Evolutionary conservation across 2,329 filamentous ascomycete species (phyloP).

Genomic region (Colletotrichum brevisporum): DNA sequence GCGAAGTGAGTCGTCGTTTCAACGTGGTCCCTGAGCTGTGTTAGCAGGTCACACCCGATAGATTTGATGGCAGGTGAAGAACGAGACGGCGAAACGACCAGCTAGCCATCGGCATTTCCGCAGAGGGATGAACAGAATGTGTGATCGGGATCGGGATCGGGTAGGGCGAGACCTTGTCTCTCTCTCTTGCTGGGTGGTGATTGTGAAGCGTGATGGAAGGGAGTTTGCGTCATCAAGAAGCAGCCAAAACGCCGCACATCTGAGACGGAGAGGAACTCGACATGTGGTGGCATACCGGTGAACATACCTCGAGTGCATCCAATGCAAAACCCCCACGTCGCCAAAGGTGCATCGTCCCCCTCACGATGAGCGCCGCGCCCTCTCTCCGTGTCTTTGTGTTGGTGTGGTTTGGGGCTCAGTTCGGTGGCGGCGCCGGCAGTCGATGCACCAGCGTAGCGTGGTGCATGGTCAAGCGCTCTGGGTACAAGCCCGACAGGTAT

Average conservation of each 20-base stretch:
- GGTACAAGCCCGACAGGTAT: slow-evolving; percentile 73
- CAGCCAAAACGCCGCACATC: slow-evolving; percentile 15
- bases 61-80: background rate
- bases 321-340: slow-evolving; percentile 37
- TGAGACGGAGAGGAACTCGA: slow-evolving; percentile 12
- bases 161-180: slow-evolving; percentile 32
- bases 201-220: slow-evolving; percentile 17
- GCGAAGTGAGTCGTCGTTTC: slow-evolving; percentile 18
- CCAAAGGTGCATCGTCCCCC: slow-evolving; percentile 21
- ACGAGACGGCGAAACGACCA: background rate
- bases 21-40: slow-evolving; percentile 16
- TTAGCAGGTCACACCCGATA: slow-evolving; percentile 22
- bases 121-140: background rate
- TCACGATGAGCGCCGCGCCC: slow-evolving; percentile 14
- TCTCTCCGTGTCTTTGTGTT: background rate
- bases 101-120: background rate
- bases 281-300: slow-evolving; percentile 4
- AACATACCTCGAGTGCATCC: slow-evolving; percentile 37
- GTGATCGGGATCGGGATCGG: slow-evolving; percentile 31
- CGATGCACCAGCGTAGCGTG: slow-evolving; percentile 16
- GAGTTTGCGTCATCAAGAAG: slow-evolving; percentile 37
- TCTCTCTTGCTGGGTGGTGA: slow-evolving; percentile 8
- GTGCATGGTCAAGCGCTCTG: slow-evolving; percentile 54
- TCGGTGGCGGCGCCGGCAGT: slow-evolving; percentile 19
- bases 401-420: slow-evolving; percentile 18